Conservation (phyloP, 306 rosid species). For the Senna tora region DNA sequence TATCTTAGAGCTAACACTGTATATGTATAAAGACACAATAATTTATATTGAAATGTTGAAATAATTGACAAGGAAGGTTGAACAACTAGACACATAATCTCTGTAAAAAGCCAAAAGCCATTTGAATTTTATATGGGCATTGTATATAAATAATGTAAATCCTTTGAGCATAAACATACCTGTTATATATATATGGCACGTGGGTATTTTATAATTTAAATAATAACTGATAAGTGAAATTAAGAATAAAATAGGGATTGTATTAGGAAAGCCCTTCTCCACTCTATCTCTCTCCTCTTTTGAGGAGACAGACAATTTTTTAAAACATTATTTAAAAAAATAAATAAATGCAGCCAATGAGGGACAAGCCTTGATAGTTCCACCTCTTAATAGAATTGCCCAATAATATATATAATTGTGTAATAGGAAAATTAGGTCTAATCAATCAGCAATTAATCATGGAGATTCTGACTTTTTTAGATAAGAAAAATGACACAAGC, state of each 20-base stretch:
- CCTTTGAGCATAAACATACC: not conserved
- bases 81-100: not conserved
- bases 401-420: too few relatives aligned
- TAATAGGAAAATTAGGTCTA: too few relatives aligned
- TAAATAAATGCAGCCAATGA: too few relatives aligned
- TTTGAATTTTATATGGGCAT: not conserved
- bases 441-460: too few relatives aligned
- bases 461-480: too few relatives aligned
- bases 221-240: not conserved
- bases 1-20: not conserved
- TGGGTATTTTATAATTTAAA: not conserved
- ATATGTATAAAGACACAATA: not conserved
- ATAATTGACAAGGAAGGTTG: not conserved
- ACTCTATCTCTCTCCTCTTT: too few relatives aligned
- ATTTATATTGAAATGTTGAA: not conserved
- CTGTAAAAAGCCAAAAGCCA: not conserved
- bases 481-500: too few relatives aligned
- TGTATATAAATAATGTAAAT: not conserved
- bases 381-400: too few relatives aligned
- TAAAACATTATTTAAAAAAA: too few relatives aligned
- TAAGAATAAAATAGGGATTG: not conserved
- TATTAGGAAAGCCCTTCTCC: too few relatives aligned
- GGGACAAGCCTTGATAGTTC: too few relatives aligned
- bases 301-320: too few relatives aligned
- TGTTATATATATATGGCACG: not conserved